Base-by-base conservation (phyloP, 164 flowering plant genomes). In the Houttuynia cordata region DNA sequence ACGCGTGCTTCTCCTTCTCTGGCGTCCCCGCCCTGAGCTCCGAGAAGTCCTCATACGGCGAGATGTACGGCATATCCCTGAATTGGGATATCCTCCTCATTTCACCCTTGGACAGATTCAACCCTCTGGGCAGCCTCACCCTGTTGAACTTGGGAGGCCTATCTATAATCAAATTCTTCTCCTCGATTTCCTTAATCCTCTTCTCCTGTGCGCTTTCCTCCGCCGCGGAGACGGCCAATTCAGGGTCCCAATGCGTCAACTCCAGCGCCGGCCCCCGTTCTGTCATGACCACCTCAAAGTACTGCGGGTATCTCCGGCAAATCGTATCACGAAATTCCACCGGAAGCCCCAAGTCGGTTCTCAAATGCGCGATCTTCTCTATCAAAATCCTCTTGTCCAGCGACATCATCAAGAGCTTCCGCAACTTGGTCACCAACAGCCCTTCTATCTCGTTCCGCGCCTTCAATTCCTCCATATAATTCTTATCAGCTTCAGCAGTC, bases 321-420 rank as follows among this genome's bases (percentile, higher is more conserved):
- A 88, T 78, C 0, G 95, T 90, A 58, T 86, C 88, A 0, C 87
- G 73, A 53, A 91, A 94, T 50, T 94, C 95, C 8, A 64, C 18
- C 7, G 97, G 97, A 51, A 94, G 80, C 61, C 99, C 99, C 6
- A 93, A 66, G 80, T 93, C 97, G 59, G 75, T 67, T 70, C 67
- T 83, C 69, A 90, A 77, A 77, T 88, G 99, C 7, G 85, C 82
- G 61, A 94, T 82, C 70, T 91, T 94, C 71, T 85, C 89, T 70
- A 88, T 63, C 25, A 85, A 73, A 71, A 94, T 82, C 64, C 91
- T 70, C 78, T 88, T 90, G 39, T 90, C 92, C 60, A 80, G 54
- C 0, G 97, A 88, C 97, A 91, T 90, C 99, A 94, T 91, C 79
- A 94, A 67, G 74, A 94, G 68, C 65, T 91, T 94, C 80, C 91